These are phyloP conservation scores for Chenopodium quinoa DNA, from an alignment of 148 eudicot species.

Conservation along the genomic window DNA sequence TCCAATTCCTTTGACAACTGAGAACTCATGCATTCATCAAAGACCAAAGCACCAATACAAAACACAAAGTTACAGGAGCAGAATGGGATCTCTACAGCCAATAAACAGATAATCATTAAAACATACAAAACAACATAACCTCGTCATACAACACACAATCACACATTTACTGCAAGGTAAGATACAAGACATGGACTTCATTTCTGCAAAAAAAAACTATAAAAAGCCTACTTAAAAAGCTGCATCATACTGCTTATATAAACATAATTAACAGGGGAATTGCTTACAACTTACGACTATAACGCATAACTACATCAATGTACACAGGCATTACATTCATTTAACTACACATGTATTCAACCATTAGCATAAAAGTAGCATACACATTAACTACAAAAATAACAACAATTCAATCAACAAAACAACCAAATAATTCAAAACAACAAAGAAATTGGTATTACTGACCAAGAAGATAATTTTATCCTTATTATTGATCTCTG, in stretches of 20 bases:
- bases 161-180: neutral
- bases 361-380: neutral
- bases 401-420: neutral
- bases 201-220: neutral
- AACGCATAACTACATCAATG: neutral
- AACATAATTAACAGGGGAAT: no score
- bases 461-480: constrained; percentile 51
- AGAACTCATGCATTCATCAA: neutral
- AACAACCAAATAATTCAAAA: neutral
- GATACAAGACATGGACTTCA: neutral
- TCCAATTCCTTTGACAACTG: neutral
- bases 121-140: neutral
- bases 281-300: no score
- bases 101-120: neutral
- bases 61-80: neutral
- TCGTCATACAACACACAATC: neutral
- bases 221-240: neutral
- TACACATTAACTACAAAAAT: no score
- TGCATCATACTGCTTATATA: neutral
- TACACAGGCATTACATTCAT: neutral
- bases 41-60: neutral
- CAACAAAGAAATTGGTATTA: constrained; percentile 7
- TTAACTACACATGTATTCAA: neutral
- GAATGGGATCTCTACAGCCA: neutral
- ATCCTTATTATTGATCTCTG: constrained; percentile 37